Base-by-base conservation (phyloP, 2,329 filamentous ascomycete species). In the Aureobasidium leucospermi region DNA sequence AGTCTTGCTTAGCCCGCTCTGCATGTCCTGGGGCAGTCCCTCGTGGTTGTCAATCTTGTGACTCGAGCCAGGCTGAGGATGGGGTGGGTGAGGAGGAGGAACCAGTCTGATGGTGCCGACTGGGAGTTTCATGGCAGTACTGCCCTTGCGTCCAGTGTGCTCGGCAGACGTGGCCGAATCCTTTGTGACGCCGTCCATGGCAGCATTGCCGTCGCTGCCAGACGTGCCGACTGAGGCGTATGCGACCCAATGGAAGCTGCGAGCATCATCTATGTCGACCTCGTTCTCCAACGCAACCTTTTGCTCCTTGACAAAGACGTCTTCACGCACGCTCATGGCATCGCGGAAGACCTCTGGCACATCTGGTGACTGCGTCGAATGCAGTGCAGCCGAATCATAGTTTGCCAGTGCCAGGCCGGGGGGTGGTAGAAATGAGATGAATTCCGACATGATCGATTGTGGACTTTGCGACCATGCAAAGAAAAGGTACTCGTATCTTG, bases 221-320 rank as follows among this genome's bases (percentile, higher is more conserved):
- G 66, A 76, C 58, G 81, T 80, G 61, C 69, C 71, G 59, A 87
- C 79, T 15, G 80, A 85, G 49, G 84, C 84, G 73, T 96, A 96
- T n/a, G 86, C 78, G 32, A 96, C 86, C 88, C 90, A 96, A 73
- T 96, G 91, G 75, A 86, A 93, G 65, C 85, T 86, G 38, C 89
- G 82, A 1, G 80, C 65, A 71, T 97, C 93, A 70, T 96, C 90
- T 1, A 79, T 75, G 75, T 96, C 93, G 64, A 90, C 81, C 72
- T 97, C 92, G 64, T 85, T 83, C 39, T 87, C 84, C 0, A 84
- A 72, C 0, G 77, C 74, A 31, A 82, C 78, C 23, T 75, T 71
- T 63, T 85, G 83, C 68, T 85, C 83, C 60, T 79, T 73, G 39
- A 82, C 75, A 65, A 81, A 85, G 63, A 85, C 83, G 41, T 74